These are phyloP conservation scores for Solanum hybrid DNA, from an alignment of 305 asterid species.

Conservation along the genomic window DNA sequence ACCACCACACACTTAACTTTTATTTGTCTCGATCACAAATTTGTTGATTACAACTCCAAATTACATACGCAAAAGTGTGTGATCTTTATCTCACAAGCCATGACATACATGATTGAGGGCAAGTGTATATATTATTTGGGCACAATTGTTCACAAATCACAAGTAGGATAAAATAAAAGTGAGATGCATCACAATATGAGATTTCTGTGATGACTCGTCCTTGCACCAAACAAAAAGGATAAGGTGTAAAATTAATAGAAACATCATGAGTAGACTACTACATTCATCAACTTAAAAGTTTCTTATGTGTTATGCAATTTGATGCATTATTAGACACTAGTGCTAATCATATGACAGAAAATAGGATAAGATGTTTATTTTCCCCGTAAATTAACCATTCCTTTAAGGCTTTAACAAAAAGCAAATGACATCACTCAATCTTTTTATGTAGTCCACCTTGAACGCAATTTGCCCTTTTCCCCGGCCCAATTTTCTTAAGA, in stretches of 20 bases:
- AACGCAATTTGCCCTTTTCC: background rate
- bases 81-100: background rate
- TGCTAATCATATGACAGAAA: background rate
- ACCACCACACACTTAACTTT: background rate
- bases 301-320: background rate
- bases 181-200: background rate
- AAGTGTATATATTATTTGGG: background rate
- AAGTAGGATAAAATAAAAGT: background rate
- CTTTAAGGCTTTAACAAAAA: background rate
- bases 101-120: background rate
- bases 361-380: background rate
- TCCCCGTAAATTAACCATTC: background rate
- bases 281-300: background rate
- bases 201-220: background rate
- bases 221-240: background rate
- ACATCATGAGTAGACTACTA: background rate
- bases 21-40: background rate
- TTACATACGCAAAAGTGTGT: background rate
- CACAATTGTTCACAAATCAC: background rate
- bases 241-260: background rate
- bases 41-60: background rate
- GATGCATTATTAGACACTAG: background rate
- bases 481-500: background rate
- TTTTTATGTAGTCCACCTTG: background rate
- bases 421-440: background rate